phyloP scores from a whole-genome alignment of 495 filamentous ascomycete genomes.

The Cercophora sp. region DNA sequence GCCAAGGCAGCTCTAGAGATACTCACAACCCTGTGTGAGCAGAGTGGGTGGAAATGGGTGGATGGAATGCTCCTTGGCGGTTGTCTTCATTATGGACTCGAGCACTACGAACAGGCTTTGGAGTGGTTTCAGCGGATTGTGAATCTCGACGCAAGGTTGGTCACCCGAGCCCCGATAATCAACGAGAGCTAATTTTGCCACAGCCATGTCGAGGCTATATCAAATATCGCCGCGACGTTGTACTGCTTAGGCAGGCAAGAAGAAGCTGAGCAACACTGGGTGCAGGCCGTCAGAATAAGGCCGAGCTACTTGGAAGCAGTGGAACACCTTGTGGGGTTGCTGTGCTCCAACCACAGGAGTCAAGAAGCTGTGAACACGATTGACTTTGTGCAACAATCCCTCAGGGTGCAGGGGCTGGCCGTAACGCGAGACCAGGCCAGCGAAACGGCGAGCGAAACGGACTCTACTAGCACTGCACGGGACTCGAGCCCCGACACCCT shows the following conservation, averaged over 20 bases:
- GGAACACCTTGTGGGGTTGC: slow-evolving; percentile 86
- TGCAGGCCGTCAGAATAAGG: slow-evolving; percentile 72
- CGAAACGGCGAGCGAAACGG: slow-evolving; percentile 21
- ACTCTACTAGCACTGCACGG: slow-evolving; percentile 17
- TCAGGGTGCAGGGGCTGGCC: slow-evolving; percentile 45
- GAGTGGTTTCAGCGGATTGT: slow-evolving; percentile 88
- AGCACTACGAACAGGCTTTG: slow-evolving; percentile 79
- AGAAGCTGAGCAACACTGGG: slow-evolving; percentile 86
- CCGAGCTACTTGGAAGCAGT: slow-evolving; percentile 95
- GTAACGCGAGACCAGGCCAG: slow-evolving; percentile 14
- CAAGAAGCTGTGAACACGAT: slow-evolving; percentile 88
- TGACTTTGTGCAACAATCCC: slow-evolving; percentile 75
- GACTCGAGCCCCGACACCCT: slow-evolving; percentile 21
- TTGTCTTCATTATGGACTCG: slow-evolving; percentile 88
- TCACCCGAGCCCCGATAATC: background rate
- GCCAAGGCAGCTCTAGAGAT: slow-evolving; percentile 74
- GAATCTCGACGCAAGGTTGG: slow-evolving; percentile 72
- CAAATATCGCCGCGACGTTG: slow-evolving; percentile 85
- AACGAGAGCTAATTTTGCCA: slow-evolving; percentile 17
- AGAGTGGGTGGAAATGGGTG: slow-evolving; percentile 89
- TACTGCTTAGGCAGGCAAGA: slow-evolving; percentile 76
- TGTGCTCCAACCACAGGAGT: slow-evolving; percentile 77
- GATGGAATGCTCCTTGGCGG: slow-evolving; percentile 93
- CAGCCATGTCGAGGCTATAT: slow-evolving; percentile 92
- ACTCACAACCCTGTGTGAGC: slow-evolving; percentile 74